phyloP scores from a whole-genome alignment of 805 yeast species.

The Candida insectalens region DNA sequence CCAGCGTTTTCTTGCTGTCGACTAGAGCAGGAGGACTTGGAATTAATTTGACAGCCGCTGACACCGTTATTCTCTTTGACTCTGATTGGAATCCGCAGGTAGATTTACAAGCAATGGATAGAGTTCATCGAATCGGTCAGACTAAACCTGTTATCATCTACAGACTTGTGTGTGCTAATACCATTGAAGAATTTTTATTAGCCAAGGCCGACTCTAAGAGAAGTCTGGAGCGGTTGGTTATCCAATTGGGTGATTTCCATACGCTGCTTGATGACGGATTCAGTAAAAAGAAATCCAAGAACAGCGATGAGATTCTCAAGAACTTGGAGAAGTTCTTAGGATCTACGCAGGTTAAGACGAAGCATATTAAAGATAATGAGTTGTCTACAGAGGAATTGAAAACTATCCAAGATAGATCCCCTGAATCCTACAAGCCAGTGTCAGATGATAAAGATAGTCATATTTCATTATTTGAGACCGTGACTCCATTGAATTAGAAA shows the following conservation, averaged over 20 bases:
- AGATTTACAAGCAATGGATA: constrained; percentile 91
- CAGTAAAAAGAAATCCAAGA: constrained; percentile 7
- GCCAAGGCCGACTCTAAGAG: constrained; percentile 76
- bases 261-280: constrained; percentile 17
- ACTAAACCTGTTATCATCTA: constrained; percentile 72
- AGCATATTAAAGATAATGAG: constrained; percentile 14
- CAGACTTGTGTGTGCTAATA: constrained; percentile 65
- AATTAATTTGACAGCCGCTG: constrained; percentile 76
- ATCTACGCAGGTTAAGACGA: constrained; percentile 23
- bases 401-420: constrained; percentile 40
- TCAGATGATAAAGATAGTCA: constrained; percentile 9
- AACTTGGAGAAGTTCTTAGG: constrained; percentile 32
- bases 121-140: constrained; percentile 93
- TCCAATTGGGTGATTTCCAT: constrained; percentile 53
- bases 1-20: constrained; percentile 60
- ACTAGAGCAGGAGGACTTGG: constrained; percentile 97
- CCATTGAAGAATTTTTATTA: constrained; percentile 76
- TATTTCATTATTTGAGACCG: constrained; percentile 28
- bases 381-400: constrained; percentile 34
- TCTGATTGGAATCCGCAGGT: constrained; percentile 98
- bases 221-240: constrained; percentile 65
- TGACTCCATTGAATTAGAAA: constrained; percentile 21
- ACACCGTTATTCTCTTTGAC: constrained; percentile 82
- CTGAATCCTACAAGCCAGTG: constrained; percentile 26
- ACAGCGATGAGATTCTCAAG: constrained; percentile 11